These are phyloP conservation scores for Verticillium nubilum DNA, from an alignment of 2,329 filamentous ascomycete genomes.

Conservation along the genomic window DNA sequence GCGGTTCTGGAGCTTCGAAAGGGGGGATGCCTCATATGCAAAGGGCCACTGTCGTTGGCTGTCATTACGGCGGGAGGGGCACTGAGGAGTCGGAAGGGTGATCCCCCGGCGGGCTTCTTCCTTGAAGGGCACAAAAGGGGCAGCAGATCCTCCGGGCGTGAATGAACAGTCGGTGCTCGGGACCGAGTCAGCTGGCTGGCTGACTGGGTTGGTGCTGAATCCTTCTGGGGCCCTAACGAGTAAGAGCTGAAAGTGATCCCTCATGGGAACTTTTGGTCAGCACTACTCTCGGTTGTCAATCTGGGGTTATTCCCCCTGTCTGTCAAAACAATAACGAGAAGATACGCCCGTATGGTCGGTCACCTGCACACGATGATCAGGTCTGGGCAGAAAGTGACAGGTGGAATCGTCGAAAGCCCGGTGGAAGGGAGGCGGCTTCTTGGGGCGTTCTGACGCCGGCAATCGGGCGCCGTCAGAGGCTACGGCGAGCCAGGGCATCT, in stretches of 20 bases:
- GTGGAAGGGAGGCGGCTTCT: background rate
- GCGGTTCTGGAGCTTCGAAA: background rate
- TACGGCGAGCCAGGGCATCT: background rate
- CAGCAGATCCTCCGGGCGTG: background rate
- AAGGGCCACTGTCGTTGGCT: background rate
- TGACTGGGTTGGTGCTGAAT: background rate
- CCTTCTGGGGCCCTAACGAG: background rate
- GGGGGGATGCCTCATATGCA: background rate
- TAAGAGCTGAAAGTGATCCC: background rate
- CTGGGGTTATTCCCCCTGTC: background rate
- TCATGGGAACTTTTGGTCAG: background rate
- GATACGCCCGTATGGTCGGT: background rate
- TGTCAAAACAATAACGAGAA: background rate
- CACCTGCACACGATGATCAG: background rate
- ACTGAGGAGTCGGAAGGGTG: background rate
- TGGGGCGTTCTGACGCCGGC: background rate
- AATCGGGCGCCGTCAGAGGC: background rate
- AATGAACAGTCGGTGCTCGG: background rate
- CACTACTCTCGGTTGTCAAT: background rate
- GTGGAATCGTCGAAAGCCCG: background rate
- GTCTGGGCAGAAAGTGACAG: background rate
- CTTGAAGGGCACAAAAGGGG: background rate
- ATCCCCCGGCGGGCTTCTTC: background rate
- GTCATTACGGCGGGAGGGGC: background rate
- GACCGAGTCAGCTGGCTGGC: background rate